Evolutionary conservation across 73 alveolate species (phyloP).

Genomic region (Paramecium tetraurelia): DNA sequence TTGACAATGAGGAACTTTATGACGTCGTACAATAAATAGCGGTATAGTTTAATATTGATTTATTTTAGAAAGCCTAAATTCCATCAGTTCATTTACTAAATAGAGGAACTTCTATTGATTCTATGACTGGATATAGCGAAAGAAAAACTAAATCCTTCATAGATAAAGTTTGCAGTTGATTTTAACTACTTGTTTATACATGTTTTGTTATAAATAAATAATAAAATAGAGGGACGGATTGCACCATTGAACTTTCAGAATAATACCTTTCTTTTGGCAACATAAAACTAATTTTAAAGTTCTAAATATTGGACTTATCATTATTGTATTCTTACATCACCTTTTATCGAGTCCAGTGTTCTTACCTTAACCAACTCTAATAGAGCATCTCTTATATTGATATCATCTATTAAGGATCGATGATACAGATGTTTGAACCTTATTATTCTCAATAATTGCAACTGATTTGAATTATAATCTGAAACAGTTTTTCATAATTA

Average conservation of each 20-base stretch:
- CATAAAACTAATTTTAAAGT: background rate
- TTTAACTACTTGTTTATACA: background rate
- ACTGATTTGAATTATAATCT: background rate
- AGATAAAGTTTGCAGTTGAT: background rate
- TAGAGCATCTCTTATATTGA: background rate
- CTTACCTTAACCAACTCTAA: background rate
- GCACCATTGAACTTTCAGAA: background rate
- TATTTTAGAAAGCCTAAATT: conserved; percentile 5
- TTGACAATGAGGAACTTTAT: background rate
- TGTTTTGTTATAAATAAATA: background rate
- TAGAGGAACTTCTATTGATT: background rate
- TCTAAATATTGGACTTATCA: background rate
- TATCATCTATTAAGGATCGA: background rate
- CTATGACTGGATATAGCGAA: conserved; percentile 11
- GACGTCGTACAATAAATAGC: conserved; percentile 5
- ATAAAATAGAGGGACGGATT: background rate
- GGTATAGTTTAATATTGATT: background rate
- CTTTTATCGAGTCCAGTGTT: background rate
- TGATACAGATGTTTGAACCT: background rate
- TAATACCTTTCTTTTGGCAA: background rate
- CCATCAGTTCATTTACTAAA: conserved; percentile 10
- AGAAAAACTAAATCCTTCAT: background rate
- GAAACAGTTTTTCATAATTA: background rate
- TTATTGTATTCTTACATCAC: background rate
- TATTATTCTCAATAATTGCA: background rate